These are phyloP conservation scores for Tolypocladium pustulatum DNA, from an alignment of 2,329 filamentous ascomycete genomes.

Conservation along the genomic window DNA sequence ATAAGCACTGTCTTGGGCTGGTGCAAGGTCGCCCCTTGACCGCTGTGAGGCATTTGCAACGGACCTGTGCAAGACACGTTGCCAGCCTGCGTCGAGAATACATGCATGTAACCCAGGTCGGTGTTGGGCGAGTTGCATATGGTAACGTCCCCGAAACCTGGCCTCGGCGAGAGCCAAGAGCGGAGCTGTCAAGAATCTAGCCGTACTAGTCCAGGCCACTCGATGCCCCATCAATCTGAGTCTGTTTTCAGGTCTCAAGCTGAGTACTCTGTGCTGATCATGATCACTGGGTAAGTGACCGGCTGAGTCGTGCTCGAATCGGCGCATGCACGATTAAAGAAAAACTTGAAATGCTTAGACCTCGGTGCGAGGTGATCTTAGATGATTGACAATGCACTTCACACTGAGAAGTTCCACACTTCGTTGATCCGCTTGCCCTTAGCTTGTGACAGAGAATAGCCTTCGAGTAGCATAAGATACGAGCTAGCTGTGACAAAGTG, in stretches of 20 bases:
- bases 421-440: not conserved
- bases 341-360: not conserved
- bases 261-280: not conserved
- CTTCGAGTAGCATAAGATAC: no score
- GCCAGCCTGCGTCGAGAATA: not conserved
- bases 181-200: not conserved
- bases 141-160: not conserved
- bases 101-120: not conserved
- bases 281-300: not conserved
- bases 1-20: not conserved
- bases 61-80: not conserved
- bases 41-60: not conserved
- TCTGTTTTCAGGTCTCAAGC: not conserved
- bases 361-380: not conserved
- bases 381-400: not conserved
- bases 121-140: not conserved
- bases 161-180: not conserved
- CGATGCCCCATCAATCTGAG: no score
- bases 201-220: not conserved
- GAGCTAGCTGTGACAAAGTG: no score
- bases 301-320: not conserved
- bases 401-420: not conserved
- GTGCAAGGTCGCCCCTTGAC: not conserved
- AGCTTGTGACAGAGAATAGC: not conserved
- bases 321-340: not conserved